Base-by-base conservation (phyloP, 2,329 filamentous ascomycete genomes). In the Stagonosporopsis vannaccii region DNA sequence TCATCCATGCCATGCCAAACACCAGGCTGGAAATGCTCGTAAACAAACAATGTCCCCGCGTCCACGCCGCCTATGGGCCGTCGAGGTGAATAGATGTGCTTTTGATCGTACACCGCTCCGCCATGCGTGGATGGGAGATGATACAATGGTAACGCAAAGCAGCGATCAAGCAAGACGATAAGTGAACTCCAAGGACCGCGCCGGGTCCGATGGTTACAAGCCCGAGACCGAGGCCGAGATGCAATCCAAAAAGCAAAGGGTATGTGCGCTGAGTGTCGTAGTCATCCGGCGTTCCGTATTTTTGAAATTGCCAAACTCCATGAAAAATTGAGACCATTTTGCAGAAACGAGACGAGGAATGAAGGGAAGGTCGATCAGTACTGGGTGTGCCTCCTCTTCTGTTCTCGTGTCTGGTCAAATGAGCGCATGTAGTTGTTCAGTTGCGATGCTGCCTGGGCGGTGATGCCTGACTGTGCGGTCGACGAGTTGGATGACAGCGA, bases 401-500 rank as follows among this genome's bases (percentile, higher is more conserved):
- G 68, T 83, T 79, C 87, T 77, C 90, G 85, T 55, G 90, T 88
- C 64, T 92, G 90, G 77, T 97, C 93, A 74, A 97, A 97, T 2
- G 90, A 92, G 72, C 89, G 90, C 64, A 91, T 90, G 77, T 97
- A 97, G 65, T 90, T 89, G 72, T 89, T 87, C 32, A 97, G 85
- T 75, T 96, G 92, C 75, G 86, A 87, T 68, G 87, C 87, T 25
- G 90, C 88, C 76, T 90, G 89, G 62, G 90, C 87, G 3, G 92
- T 92, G 62, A 96, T 81, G 66, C 82, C 81, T 20, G 76, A 75
- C 40, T 54, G 63, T 77, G 48, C 80, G 82, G 71, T 68, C 7
- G 70, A 70, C 75, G 88, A 91, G 64, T 86, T 85, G 25, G 92
- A 96, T 72, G 88, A 91, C 50, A 97, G 85, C 71, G 91, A 96